Conservation (phyloP, 1,139 yeast species). For the Kodamaea sp. region DNA sequence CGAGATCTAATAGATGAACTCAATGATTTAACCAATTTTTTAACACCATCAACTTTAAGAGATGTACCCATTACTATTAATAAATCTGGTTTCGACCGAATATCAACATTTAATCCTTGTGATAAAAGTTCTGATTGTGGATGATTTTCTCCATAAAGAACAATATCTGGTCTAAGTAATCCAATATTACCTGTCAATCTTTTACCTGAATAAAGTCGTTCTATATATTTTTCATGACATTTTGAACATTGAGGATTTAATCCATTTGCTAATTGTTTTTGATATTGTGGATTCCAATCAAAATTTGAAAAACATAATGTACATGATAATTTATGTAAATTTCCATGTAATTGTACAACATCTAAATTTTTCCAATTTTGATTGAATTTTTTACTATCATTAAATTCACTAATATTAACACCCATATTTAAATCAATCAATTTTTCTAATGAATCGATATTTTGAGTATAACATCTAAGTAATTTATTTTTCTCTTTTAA, state of each 20-base stretch:
- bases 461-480: conserved; percentile 80
- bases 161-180: conserved; percentile 67
- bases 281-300: conserved; percentile 59
- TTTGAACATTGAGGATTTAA: conserved; percentile 60
- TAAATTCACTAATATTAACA: conserved; percentile 31
- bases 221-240: conserved; percentile 52
- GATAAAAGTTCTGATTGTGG: conserved; percentile 69
- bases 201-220: conserved; percentile 57
- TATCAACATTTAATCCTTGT: conserved; percentile 52
- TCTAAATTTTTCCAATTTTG: conserved; percentile 60
- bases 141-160: conserved; percentile 75
- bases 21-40: conserved; percentile 56
- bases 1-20: conserved; percentile 57
- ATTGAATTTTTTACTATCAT: conserved; percentile 25
- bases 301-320: conserved; percentile 59
- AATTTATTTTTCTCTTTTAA: conserved; percentile 65
- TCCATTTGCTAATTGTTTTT: conserved; percentile 46
- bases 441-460: conserved; percentile 52
- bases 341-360: conserved; percentile 90
- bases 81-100: conserved; percentile 57
- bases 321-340: conserved; percentile 70
- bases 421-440: conserved; percentile 44
- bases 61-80: conserved; percentile 75
- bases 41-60: conserved; percentile 69
- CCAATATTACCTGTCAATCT: conserved; percentile 59